These are phyloP conservation scores for Rhizopogon vulgaris DNA, from an alignment of 768 basidiomycete genomes.

Conservation along the genomic window DNA sequence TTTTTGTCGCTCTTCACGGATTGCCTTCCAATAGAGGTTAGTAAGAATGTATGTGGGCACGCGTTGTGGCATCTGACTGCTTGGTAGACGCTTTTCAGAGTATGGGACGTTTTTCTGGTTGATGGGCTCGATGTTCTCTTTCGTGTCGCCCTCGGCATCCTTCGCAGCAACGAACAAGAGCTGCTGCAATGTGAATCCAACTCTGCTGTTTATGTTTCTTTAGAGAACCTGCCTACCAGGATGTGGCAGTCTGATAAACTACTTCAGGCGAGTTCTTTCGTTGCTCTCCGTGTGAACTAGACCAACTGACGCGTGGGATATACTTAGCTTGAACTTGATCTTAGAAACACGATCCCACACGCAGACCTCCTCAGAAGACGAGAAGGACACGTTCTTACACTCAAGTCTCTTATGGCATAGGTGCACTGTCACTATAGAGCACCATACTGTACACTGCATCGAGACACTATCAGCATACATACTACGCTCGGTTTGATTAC, in stretches of 20 bases:
- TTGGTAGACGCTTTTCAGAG: conserved; percentile 79
- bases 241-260: conserved; percentile 93
- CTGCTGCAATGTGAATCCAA: conserved; percentile 80
- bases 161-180: conserved; percentile 79
- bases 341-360: conserved; percentile 47
- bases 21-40: conserved; percentile 89
- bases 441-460: neutral
- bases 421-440: neutral
- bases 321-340: conserved; percentile 49
- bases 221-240: conserved; percentile 85
- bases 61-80: conserved; percentile 1
- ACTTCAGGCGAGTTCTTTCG: conserved; percentile 57
- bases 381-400: conserved; percentile 40
- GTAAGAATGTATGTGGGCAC: conserved; percentile 10
- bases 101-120: conserved; percentile 94
- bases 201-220: conserved; percentile 81
- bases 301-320: neutral
- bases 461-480: neutral
- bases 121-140: conserved; percentile 91
- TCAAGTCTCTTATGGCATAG: conserved; percentile 36
- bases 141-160: conserved; percentile 82
- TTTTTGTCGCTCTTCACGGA: conserved; percentile 95
- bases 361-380: conserved; percentile 51
- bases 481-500: neutral
- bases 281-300: neutral